Evolutionary conservation across 2,329 filamentous ascomycete genomes (phyloP).

Genomic region (Aureobasidium sp.): DNA sequence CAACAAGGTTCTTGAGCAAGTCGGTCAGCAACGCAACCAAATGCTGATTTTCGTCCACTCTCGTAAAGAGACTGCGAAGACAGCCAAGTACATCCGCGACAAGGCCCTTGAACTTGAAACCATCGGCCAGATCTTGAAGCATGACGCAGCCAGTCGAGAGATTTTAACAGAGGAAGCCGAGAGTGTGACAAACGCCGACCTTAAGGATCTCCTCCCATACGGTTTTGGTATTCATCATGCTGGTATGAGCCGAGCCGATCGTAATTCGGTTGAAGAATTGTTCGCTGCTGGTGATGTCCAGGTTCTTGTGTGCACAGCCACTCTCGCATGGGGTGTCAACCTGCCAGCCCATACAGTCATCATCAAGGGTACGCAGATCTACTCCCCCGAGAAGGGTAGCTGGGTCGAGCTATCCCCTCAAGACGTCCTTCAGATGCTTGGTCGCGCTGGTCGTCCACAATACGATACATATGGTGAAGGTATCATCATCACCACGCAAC

Average conservation of each 20-base stretch:
- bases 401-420: slow-evolving; percentile 98
- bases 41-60: slow-evolving; percentile 99
- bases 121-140: slow-evolving; percentile 89
- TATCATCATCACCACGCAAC: slow-evolving; percentile 95
- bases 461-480: slow-evolving; percentile 97
- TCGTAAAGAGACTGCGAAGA: slow-evolving; percentile 96
- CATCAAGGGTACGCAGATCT: slow-evolving; percentile 97
- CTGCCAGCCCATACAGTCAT: slow-evolving; percentile 95
- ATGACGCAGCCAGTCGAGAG: slow-evolving; percentile 84
- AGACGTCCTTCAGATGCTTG: slow-evolving; percentile 97
- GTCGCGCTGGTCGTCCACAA: slow-evolving; percentile 90
- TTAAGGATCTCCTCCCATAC: slow-evolving; percentile 92
- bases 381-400: slow-evolving; percentile 95
- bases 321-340: slow-evolving; percentile 98
- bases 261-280: slow-evolving; percentile 89
- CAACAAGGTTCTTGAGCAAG: slow-evolving; percentile 93
- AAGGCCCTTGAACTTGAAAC: slow-evolving; percentile 96
- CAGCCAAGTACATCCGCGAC: slow-evolving; percentile 89
- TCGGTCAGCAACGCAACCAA: slow-evolving; percentile 86
- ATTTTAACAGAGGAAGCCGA: slow-evolving; percentile 80
- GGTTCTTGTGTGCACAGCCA: slow-evolving; percentile 93
- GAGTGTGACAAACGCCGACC: slow-evolving; percentile 72
- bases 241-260: slow-evolving; percentile 91
- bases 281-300: slow-evolving; percentile 88
- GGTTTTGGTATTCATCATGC: slow-evolving; percentile 98